Percentiles rank a stretch among this genome's conserved stretches.
Conservation (phyloP, 2,329 filamentous ascomycete genomes). For the Colletotrichum sp. region DNA sequence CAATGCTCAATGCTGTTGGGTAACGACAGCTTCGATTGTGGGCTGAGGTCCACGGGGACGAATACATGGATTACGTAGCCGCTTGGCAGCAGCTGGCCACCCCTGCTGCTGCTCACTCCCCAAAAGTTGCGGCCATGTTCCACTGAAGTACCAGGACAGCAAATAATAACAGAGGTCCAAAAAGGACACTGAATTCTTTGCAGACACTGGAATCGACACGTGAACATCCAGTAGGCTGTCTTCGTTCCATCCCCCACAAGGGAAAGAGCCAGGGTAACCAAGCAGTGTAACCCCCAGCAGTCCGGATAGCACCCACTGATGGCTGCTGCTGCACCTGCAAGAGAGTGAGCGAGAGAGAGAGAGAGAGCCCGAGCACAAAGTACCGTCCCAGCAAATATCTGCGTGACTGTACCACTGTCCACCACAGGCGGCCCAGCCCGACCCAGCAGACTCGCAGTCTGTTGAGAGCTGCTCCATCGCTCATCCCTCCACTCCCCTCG, state of each 20-base stretch:
- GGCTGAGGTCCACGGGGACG: constrained; percentile 8
- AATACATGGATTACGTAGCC: constrained; percentile 3
- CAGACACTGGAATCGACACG: constrained; percentile 6
- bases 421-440: constrained; percentile 2
- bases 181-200: neutral
- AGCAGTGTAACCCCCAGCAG: constrained; percentile 15
- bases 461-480: constrained; percentile 10
- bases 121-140: neutral
- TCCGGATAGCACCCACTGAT: neutral
- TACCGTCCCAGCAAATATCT: neutral
- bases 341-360: neutral
- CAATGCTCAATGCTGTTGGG: neutral
- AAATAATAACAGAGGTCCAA: neutral
- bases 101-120: neutral
- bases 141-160: neutral
- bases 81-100: constrained; percentile 13
- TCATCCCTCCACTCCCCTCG: neutral
- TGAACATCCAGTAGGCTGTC: constrained; percentile 4
- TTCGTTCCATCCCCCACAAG: constrained; percentile 15
- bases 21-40: neutral
- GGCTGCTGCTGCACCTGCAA: neutral
- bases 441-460: constrained; percentile 17
- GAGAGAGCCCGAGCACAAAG: neutral
- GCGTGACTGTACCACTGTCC: neutral
- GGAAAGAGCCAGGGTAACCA: constrained; percentile 7